Conservation (phyloP, 257 asterid genomes). For the Lavandula angustifolia region DNA sequence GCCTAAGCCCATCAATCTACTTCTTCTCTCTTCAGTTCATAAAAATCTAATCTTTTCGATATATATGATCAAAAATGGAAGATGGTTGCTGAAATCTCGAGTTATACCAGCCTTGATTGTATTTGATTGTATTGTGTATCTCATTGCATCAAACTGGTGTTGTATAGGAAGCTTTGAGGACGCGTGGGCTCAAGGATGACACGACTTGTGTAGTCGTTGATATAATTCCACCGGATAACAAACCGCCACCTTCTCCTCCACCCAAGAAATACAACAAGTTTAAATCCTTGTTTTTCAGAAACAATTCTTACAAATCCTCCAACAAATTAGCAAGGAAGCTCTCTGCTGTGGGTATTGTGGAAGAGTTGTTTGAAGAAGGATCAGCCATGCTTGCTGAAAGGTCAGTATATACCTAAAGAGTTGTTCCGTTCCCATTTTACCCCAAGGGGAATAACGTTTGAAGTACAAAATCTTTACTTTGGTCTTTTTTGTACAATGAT, state of each 20-base stretch:
- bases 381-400: slow-evolving; percentile 97
- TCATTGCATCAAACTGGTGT: slow-evolving; percentile 24
- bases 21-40: neutral
- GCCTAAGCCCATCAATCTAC: slow-evolving; percentile 32
- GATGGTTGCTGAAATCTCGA: slow-evolving; percentile 7
- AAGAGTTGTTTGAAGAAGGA: slow-evolving; percentile 83
- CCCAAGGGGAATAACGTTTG: neutral
- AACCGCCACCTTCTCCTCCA: slow-evolving; percentile 38
- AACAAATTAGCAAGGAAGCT: slow-evolving; percentile 42
- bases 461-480: slow-evolving; percentile 2
- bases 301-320: slow-evolving; percentile 31
- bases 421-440: neutral
- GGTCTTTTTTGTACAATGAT: neutral
- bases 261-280: slow-evolving; percentile 38
- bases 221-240: slow-evolving; percentile 35
- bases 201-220: slow-evolving; percentile 84
- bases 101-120: neutral
- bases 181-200: slow-evolving; percentile 79
- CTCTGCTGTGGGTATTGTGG: slow-evolving; percentile 66
- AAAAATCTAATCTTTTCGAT: neutral
- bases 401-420: slow-evolving; percentile 35
- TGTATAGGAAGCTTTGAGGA: slow-evolving; percentile 70
- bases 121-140: slow-evolving; percentile 15
- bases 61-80: neutral
- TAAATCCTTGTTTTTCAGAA: slow-evolving; percentile 41